Evolutionary conservation across 192 early-diverging fungal genomes (phyloP).

Genomic region (Podila horticola): DNA sequence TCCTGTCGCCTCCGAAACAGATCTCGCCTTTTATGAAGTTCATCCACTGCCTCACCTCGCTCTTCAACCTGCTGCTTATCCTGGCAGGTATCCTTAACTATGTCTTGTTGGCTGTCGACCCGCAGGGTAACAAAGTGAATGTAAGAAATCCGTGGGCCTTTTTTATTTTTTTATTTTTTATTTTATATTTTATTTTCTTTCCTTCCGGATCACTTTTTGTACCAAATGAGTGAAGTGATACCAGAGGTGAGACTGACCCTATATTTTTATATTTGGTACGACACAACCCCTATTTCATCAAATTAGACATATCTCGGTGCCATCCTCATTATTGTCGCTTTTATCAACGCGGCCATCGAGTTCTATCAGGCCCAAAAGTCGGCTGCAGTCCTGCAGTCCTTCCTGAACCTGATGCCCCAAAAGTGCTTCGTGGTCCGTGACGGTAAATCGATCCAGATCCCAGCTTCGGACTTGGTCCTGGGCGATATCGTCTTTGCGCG

Average conservation of each 20-base stretch:
- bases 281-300: too few species aligned
- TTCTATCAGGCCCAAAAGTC: conserved; percentile 93
- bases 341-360: conserved; percentile 91
- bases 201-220: not conserved
- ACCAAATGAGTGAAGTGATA: not conserved
- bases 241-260: not conserved
- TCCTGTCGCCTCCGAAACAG: conserved; percentile 87
- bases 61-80: conserved; percentile 93
- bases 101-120: conserved; percentile 83
- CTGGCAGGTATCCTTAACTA: conserved; percentile 84
- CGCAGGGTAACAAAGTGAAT: conserved; percentile 75
- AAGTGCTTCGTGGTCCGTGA: conserved; percentile 85
- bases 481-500: conserved; percentile 91
- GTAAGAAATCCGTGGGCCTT: conserved; percentile 57
- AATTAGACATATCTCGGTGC: conserved; percentile 89
- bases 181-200: not conserved
- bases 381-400: conserved; percentile 89
- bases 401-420: conserved; percentile 91
- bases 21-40: conserved; percentile 79
- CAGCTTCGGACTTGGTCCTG: conserved; percentile 78
- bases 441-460: conserved; percentile 66
- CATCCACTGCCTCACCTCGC: conserved; percentile 73
- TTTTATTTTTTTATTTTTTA: too few species aligned
- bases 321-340: conserved; percentile 88
- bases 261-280: not conserved